Conservation (phyloP, 352 stramenopile genomes). For the Pilasporangium apinafurcum region DNA sequence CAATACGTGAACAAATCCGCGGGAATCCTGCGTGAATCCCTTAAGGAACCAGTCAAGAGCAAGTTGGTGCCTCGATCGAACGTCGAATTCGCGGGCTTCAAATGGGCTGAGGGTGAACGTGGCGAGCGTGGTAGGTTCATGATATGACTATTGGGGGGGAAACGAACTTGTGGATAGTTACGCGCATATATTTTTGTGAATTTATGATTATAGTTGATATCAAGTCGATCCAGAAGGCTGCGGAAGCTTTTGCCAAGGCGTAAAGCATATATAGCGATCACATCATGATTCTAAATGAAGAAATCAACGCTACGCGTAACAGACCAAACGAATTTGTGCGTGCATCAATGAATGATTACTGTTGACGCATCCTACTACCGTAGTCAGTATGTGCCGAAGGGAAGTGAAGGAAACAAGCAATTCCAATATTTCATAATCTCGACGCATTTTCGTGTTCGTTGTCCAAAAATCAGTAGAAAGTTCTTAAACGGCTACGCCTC, state of each 20-base stretch:
- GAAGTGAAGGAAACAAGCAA: too few relatives aligned
- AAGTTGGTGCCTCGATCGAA: slow-evolving; percentile 62
- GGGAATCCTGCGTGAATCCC: slow-evolving; percentile 52
- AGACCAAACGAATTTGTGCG: neutral
- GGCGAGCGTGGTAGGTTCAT: slow-evolving; percentile 50
- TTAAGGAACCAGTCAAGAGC: slow-evolving; percentile 88
- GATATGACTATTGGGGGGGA: neutral
- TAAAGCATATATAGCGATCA: slow-evolving; percentile 21
- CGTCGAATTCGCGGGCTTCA: slow-evolving; percentile 82
- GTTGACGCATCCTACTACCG: too few relatives aligned
- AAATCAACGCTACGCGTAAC: slow-evolving; percentile 5
- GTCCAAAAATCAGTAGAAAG: too few relatives aligned
- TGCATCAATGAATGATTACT: neutral
- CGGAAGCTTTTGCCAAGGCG: slow-evolving; percentile 70
- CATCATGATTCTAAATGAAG: too few relatives aligned
- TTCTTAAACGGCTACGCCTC: too few relatives aligned
- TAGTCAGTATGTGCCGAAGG: too few relatives aligned
- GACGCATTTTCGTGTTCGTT: too few relatives aligned
- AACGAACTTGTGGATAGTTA: neutral
- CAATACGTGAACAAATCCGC: slow-evolving; percentile 87
- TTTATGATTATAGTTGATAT: slow-evolving; percentile 36
- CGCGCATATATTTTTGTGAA: slow-evolving; percentile 2
- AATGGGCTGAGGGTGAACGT: slow-evolving; percentile 79
- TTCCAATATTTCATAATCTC: too few relatives aligned
- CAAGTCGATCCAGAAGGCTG: slow-evolving; percentile 79